phyloP scores from a whole-genome alignment of 495 filamentous ascomycete species.

The Cercophora sp. region DNA sequence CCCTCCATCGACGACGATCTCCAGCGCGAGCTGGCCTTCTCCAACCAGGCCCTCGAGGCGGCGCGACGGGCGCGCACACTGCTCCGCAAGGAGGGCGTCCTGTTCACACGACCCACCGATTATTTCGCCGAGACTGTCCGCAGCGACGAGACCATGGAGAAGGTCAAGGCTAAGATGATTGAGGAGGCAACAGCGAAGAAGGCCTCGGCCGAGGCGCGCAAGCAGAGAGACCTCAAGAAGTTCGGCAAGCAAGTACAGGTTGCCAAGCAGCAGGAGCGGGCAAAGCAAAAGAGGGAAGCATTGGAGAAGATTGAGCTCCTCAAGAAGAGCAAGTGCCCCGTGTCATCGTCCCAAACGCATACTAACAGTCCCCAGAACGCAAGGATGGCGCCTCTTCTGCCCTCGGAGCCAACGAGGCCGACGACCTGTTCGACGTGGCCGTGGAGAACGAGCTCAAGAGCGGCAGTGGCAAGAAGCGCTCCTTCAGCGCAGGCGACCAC shows the following conservation, averaged over 20 bases:
- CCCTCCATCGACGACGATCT: slow-evolving; percentile 81
- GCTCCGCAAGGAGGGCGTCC: slow-evolving; percentile 75
- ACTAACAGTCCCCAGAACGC: slow-evolving; percentile 59
- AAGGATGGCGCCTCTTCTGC: slow-evolving; percentile 63
- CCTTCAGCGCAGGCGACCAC: slow-evolving; percentile 24
- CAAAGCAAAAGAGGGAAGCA: slow-evolving; percentile 83
- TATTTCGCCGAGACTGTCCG: slow-evolving; percentile 99
- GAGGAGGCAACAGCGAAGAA: slow-evolving; percentile 91
- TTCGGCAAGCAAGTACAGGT: slow-evolving; percentile 99
- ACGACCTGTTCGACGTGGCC: slow-evolving; percentile 92
- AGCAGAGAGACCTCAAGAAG: slow-evolving; percentile 94
- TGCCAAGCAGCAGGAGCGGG: slow-evolving; percentile 88
- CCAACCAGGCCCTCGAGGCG: slow-evolving; percentile 81
- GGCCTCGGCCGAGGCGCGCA: slow-evolving; percentile 83
- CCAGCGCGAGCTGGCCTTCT: slow-evolving; percentile 84
- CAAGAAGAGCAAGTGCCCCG: slow-evolving; percentile 75
- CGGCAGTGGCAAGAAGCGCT: slow-evolving; percentile 35
- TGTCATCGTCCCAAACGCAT: slow-evolving; percentile 10
- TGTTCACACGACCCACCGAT: slow-evolving; percentile 83
- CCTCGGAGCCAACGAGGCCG: slow-evolving; percentile 64
- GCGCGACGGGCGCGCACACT: slow-evolving; percentile 64
- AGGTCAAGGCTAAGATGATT: slow-evolving; percentile 87
- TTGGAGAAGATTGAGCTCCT: slow-evolving; percentile 88
- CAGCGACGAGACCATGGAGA: slow-evolving; percentile 95
- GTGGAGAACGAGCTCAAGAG: slow-evolving; percentile 68